Percentiles rank a stretch among this genome's conserved stretches.
These are phyloP conservation scores for Auriscalpium vulgare DNA, from an alignment of 768 basidiomycete genomes.

Conservation along the genomic window DNA sequence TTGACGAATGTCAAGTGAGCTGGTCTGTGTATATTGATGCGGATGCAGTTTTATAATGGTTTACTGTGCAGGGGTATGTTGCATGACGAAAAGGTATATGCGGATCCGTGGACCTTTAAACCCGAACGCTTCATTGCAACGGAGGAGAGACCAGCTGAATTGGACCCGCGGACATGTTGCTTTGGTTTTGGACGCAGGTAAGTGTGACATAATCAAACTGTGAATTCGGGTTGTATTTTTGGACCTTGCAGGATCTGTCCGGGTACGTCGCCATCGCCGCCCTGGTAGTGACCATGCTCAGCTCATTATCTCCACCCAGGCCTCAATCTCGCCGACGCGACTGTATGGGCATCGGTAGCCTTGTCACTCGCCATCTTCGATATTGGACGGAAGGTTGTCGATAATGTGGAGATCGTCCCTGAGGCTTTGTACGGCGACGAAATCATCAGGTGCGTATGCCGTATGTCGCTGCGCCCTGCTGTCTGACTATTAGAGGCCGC, in stretches of 20 bases:
- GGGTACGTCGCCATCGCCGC: background rate
- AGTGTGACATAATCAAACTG: background rate
- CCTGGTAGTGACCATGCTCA: too few species aligned
- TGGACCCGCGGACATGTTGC: slow-evolving; percentile 7
- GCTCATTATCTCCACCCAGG: background rate
- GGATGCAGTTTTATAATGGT: background rate
- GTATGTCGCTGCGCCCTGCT: too few species aligned
- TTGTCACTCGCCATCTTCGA: slow-evolving; percentile 4
- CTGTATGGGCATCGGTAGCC: slow-evolving; percentile 4
- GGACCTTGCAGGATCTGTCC: background rate
- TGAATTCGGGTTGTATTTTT: background rate
- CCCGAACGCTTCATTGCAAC: slow-evolving; percentile 21
- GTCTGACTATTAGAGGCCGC: too few species aligned
- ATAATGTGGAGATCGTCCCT: too few species aligned
- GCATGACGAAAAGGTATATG: slow-evolving; percentile 19
- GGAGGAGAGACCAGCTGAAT: slow-evolving; percentile 5
- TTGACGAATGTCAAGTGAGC: slow-evolving; percentile 26
- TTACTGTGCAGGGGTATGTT: slow-evolving; percentile 16
- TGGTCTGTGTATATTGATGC: background rate
- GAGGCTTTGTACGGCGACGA: too few species aligned
- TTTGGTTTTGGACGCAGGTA: slow-evolving; percentile 21
- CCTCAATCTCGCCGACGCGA: slow-evolving; percentile 3
- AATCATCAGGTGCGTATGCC: too few species aligned
- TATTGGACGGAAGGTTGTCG: background rate
- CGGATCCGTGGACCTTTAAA: slow-evolving; percentile 17